Percentiles rank a stretch among this genome's conserved stretches.
phyloP scores from a whole-genome alignment of 768 basidiomycete species.

The Leccinum olivaceopallidum region DNA sequence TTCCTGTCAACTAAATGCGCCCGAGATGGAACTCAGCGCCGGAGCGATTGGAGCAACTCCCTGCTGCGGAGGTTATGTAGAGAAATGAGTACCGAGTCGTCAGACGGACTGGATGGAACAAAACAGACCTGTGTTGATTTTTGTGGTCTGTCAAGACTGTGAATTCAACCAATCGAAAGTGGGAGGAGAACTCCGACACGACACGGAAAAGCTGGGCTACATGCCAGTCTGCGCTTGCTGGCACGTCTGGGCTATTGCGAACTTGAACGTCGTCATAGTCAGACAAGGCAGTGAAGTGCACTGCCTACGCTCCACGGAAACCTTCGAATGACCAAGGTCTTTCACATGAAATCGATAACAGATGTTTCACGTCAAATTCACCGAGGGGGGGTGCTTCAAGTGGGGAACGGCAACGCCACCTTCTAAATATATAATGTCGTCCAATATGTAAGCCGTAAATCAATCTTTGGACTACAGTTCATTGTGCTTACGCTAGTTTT shows the following conservation, averaged over 20 bases:
- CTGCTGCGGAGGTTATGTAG: neutral
- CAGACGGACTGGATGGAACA: constrained; percentile 1
- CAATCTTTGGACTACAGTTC: no score
- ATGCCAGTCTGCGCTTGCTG: neutral
- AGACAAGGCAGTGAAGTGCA: neutral
- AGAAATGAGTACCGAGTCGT: neutral
- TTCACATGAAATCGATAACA: neutral
- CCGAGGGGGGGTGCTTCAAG: no score
- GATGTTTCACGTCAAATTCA: neutral
- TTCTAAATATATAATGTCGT: no score
- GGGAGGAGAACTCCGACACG: neutral
- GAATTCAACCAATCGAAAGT: constrained; percentile 7
- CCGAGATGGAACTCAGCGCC: neutral
- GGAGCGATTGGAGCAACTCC: neutral
- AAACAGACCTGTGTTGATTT: neutral
- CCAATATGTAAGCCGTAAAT: no score
- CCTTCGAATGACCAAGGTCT: neutral
- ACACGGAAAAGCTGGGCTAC: neutral
- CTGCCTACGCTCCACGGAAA: neutral
- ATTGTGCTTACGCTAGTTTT: no score
- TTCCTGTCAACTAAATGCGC: constrained; percentile 3
- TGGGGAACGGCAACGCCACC: no score
- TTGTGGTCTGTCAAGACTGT: constrained; percentile 1
- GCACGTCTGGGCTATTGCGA: no score
- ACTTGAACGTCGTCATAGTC: no score